phyloP scores from a whole-genome alignment of 371 early-diverging fungal species.

The Massospora cicadina region DNA sequence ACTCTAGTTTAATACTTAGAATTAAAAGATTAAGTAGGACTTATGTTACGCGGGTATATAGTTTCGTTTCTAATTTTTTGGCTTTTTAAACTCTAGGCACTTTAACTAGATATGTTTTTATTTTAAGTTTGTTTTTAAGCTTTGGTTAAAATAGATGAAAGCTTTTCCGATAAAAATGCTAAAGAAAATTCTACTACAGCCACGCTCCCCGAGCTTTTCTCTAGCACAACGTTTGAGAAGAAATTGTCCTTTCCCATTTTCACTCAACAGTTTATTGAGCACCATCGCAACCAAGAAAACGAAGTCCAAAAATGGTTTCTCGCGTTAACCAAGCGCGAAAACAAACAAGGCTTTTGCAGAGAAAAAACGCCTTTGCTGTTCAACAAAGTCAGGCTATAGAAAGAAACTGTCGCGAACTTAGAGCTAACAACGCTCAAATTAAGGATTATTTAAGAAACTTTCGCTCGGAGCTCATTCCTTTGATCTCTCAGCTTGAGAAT shows the following conservation, averaged over 20 bases:
- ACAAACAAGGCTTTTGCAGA: neutral
- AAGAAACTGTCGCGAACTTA: neutral
- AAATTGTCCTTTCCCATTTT: conserved; percentile 6
- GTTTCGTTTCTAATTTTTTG: no score
- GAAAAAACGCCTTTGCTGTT: neutral
- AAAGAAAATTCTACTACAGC: neutral
- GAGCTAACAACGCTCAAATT: conserved; percentile 6
- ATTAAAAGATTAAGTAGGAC: no score
- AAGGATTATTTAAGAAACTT: neutral
- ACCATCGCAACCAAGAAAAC: conserved; percentile 4
- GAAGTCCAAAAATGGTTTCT: neutral
- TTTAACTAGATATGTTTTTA: no score
- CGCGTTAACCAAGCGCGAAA: neutral
- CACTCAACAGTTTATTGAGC: conserved; percentile 7
- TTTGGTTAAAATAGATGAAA: neutral
- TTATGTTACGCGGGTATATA: no score
- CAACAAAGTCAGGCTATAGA: conserved; percentile 6
- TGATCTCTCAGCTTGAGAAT: conserved; percentile 4
- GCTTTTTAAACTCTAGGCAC: no score
- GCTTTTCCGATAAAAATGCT: neutral
- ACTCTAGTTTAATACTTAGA: no score
- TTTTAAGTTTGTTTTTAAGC: neutral
- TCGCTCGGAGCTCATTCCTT: conserved; percentile 4
- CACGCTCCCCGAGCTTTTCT: neutral
- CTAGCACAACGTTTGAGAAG: conserved; percentile 1